A percentile compares a stretch with the other conserved stretches of the same genome.
phyloP scores from a whole-genome alignment of 306 rosid genomes.

The Carpinus viminea region DNA sequence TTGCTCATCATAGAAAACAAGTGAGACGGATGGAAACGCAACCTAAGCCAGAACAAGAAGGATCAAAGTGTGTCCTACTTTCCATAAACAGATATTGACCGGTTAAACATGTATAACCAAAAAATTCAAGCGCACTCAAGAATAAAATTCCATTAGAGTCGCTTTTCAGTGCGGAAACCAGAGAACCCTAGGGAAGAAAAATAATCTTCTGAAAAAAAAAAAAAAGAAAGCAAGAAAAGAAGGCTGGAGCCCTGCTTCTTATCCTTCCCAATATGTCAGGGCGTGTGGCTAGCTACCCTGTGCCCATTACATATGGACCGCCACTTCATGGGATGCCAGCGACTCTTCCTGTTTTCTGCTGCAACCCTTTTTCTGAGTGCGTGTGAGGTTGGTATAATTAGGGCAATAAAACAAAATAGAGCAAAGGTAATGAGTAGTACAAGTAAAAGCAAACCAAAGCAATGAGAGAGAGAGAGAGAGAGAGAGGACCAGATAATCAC shows the following conservation, averaged over 20 bases:
- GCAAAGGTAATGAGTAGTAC: background rate
- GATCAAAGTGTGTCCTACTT: too few species aligned
- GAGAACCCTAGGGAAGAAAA: background rate
- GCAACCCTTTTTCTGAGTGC: background rate
- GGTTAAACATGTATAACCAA: too few species aligned
- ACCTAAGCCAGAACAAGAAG: too few species aligned
- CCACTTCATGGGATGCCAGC: background rate
- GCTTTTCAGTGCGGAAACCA: too few species aligned
- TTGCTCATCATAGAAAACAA: too few species aligned
- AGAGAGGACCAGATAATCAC: background rate
- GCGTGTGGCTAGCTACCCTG: slow-evolving; percentile 9
- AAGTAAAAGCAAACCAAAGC: background rate
- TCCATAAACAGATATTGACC: too few species aligned
- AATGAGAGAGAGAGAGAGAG: background rate
- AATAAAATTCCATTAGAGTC: too few species aligned
- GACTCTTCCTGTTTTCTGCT: background rate
- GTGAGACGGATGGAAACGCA: too few species aligned
- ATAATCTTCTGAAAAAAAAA: background rate
- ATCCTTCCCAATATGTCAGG: background rate
- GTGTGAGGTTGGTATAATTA: background rate
- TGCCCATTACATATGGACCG: background rate
- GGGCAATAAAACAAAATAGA: background rate
- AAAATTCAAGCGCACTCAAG: too few species aligned
- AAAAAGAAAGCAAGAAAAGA: background rate
- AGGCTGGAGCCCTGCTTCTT: background rate